Conservation (phyloP, 257 asterid species). For the Handroanthus guayacan region DNA sequence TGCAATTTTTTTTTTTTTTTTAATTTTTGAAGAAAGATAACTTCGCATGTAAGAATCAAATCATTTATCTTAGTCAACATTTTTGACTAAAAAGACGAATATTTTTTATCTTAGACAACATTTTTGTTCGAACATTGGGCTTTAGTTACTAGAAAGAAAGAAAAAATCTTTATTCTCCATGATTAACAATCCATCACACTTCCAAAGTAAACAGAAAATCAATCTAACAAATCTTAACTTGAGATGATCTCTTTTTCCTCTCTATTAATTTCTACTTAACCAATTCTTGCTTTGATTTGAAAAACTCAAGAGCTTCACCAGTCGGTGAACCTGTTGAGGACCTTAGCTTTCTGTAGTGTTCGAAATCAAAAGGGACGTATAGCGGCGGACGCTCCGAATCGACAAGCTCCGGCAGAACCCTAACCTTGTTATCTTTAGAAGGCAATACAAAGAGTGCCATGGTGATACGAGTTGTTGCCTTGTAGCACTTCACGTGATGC, state of each 20-base stretch:
- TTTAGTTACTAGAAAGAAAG: too few relatives aligned
- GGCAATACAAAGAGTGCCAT: slow-evolving; percentile 43
- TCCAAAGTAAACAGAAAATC: too few relatives aligned
- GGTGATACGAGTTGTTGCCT: slow-evolving; percentile 31
- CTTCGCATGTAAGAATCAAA: too few relatives aligned
- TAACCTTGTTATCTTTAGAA: slow-evolving; percentile 38
- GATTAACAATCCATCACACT: too few relatives aligned
- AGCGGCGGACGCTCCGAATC: slow-evolving; percentile 33
- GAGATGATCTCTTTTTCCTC: not conserved
- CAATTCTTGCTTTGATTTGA: not conserved
- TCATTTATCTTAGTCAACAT: too few relatives aligned
- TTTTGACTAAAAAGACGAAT: too few relatives aligned
- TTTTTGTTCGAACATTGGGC: too few relatives aligned
- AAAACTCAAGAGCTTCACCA: slow-evolving; percentile 39
- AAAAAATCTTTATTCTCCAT: too few relatives aligned
- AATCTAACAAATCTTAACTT: too few relatives aligned
- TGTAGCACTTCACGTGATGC: slow-evolving; percentile 48
- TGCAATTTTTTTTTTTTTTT: too few relatives aligned
- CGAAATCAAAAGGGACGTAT: slow-evolving; percentile 39
- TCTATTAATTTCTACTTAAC: not conserved
- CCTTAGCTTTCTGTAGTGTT: slow-evolving; percentile 43
- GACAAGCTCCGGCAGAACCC: slow-evolving; percentile 42
- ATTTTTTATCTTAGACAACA: too few relatives aligned
- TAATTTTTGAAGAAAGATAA: too few relatives aligned
- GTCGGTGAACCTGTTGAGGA: slow-evolving; percentile 34